These are phyloP conservation scores for Fraxinus xanthoxyloides DNA, from an alignment of 305 asterid genomes.

Conservation along the genomic window DNA sequence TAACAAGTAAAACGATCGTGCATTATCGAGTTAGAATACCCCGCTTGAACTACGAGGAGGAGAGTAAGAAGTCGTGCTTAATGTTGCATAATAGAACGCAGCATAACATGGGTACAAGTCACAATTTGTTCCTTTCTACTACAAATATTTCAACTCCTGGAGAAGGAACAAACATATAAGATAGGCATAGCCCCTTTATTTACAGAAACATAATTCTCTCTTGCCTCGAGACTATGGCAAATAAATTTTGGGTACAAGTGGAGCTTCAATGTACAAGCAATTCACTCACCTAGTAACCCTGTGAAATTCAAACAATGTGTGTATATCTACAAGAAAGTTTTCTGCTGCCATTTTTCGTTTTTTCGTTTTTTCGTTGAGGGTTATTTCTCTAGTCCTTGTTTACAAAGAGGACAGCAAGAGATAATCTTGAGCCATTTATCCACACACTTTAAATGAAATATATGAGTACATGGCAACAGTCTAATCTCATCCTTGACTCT, in stretches of 20 bases:
- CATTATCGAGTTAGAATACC: background rate
- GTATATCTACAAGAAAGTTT: conserved; percentile 10
- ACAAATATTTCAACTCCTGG: background rate
- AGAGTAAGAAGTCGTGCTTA: background rate
- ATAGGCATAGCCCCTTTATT: background rate
- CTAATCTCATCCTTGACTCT: conserved; percentile 81
- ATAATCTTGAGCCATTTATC: conserved; percentile 93
- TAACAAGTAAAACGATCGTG: background rate
- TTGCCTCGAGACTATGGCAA: background rate
- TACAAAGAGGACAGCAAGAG: conserved; percentile 61
- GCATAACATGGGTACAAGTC: background rate
- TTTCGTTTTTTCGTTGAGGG: background rate
- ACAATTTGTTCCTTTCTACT: background rate
- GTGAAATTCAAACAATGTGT: conserved; percentile 9
- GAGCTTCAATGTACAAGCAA: conserved; percentile 31
- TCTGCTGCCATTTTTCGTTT: background rate
- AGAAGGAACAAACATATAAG: background rate
- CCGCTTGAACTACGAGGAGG: background rate
- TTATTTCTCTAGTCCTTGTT: conserved; percentile 60
- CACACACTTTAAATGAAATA: conserved; percentile 82
- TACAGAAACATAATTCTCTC: background rate
- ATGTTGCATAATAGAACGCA: background rate
- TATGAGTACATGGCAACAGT: conserved; percentile 72
- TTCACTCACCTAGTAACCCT: conserved; percentile 30
- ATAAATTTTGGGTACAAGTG: conserved; percentile 21